Evolutionary conservation across 2,329 filamentous ascomycete species (phyloP).

Genomic region (Albophoma yamanashiensis): DNA sequence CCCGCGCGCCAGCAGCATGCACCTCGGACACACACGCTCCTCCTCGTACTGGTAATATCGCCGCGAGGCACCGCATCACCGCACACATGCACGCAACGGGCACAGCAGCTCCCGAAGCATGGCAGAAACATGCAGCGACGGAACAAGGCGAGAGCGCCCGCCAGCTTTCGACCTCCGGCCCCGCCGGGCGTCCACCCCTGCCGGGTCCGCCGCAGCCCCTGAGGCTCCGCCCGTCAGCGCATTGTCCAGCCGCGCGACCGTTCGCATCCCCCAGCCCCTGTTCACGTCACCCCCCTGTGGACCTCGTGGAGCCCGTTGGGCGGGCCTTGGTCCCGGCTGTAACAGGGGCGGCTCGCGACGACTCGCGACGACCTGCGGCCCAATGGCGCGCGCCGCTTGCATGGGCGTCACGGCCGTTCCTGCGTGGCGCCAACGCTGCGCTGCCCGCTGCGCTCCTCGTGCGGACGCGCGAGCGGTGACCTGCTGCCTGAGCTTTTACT

Average conservation of each 20-base stretch:
- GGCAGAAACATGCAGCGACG: too few species aligned
- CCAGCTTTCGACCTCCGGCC: background rate
- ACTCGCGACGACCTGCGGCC: background rate
- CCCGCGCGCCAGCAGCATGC: background rate
- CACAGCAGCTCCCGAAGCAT: background rate
- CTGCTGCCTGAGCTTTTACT: background rate
- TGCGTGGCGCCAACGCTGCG: background rate
- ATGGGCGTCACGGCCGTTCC: background rate
- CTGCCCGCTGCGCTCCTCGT: background rate
- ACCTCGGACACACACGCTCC: background rate
- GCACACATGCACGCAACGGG: background rate
- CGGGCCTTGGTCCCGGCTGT: background rate
- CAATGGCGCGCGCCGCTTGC: background rate
- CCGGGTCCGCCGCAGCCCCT: background rate
- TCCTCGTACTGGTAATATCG: background rate
- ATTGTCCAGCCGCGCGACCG: conserved; percentile 3
- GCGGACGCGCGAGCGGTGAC: background rate
- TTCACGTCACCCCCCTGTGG: background rate
- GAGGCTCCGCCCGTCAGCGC: conserved; percentile 3
- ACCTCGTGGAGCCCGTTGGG: background rate
- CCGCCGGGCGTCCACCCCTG: background rate
- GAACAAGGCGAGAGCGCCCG: background rate
- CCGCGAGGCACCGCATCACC: background rate
- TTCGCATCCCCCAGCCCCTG: background rate
- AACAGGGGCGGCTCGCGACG: background rate